Evolutionary conservation across 768 basidiomycete species (phyloP), one percentile per base, ranked within the genome.

Genomic region (Lactarius indigo): DNA sequence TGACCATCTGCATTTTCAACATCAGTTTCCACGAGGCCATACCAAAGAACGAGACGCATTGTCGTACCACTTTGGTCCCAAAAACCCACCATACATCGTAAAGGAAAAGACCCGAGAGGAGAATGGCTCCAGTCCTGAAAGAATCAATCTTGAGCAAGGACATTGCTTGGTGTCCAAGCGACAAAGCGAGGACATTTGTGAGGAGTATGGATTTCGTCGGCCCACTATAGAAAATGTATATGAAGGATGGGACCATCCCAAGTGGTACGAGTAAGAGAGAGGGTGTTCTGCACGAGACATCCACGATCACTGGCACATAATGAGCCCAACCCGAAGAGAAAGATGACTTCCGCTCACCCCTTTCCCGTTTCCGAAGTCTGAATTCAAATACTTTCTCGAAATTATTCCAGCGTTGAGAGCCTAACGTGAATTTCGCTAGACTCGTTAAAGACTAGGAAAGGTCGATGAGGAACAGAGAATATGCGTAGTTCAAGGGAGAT

Each of bases 31-130:
- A 66, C 23, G 23, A 41, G 7, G 33, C 18, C 28, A 23, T 10
- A 13, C 9, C 17, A 20, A 33, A 20, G 54, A 52, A 59, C 23
- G 58, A 68, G 17, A 8, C 18, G n/a, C 12, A n/a, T 41, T 2
- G 80, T 13, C 90, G 74, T 75, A 91, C 91, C 77, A 94, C 91
- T 72, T 87, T 84, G 0, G 90, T 91, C 23, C 91, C 91, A 75
- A 95, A 96, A 2, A 96, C 94, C 92, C 92, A 97, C 84, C 89
- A 96, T 47, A 97, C 85, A 74, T 98, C 96, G 74, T 98, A 98
- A 50, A 97, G 56, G 78, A 98, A 94, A 28, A 99, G 79, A 5
- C 92, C 94, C 3, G 84, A 83, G 6, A 99, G 81, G 3, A 98
- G 82, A 66, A 94, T 85, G 47, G 83, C 83, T 8, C 94, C 96